A percentile compares a stretch with the other conserved stretches of the same genome.
Evolutionary conservation across 768 basidiomycete genomes (phyloP).

Genomic region (Crepidotus variabilis): DNA sequence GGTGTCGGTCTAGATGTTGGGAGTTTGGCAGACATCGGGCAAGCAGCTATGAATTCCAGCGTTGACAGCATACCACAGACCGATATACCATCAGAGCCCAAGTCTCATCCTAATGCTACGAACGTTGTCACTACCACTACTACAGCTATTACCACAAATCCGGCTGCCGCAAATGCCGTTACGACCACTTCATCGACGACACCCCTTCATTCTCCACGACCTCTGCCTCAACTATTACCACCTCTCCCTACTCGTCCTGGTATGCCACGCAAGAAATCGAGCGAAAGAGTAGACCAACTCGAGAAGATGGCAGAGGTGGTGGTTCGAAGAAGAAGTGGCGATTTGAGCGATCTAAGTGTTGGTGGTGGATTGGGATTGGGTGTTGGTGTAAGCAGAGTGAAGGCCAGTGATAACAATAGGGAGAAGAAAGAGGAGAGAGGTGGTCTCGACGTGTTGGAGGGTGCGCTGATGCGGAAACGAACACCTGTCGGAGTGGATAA

Average conservation of each 20-base stretch:
- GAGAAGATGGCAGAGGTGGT: slow-evolving; percentile 72
- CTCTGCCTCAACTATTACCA: slow-evolving; percentile 16
- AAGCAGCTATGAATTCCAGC: too few species aligned
- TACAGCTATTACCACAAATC: too few species aligned
- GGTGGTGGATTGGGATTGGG: slow-evolving; percentile 4
- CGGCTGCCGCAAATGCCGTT: too few species aligned
- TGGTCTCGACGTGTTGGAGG: not conserved
- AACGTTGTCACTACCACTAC: too few species aligned
- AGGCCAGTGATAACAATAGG: slow-evolving; percentile 14
- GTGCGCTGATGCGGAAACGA: not conserved
- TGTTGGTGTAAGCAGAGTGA: slow-evolving; percentile 11
- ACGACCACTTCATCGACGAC: not conserved
- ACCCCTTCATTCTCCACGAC: slow-evolving; percentile 9
- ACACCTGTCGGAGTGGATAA: not conserved
- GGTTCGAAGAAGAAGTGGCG: slow-evolving; percentile 28
- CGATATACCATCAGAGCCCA: not conserved
- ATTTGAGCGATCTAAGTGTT: slow-evolving; percentile 22
- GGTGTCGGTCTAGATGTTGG: too few species aligned
- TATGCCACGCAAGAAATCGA: slow-evolving; percentile 11
- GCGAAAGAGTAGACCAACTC: slow-evolving; percentile 61
- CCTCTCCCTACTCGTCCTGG: slow-evolving; percentile 15
- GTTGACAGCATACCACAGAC: not conserved
- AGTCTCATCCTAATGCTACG: not conserved
- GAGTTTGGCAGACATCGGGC: too few species aligned
- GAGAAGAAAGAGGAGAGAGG: not conserved